Percentiles rank a stretch among this genome's conserved stretches.
These are phyloP conservation scores for Tetrahymena elliotti DNA, from an alignment of 73 alveolate genomes.

Conservation along the genomic window DNA sequence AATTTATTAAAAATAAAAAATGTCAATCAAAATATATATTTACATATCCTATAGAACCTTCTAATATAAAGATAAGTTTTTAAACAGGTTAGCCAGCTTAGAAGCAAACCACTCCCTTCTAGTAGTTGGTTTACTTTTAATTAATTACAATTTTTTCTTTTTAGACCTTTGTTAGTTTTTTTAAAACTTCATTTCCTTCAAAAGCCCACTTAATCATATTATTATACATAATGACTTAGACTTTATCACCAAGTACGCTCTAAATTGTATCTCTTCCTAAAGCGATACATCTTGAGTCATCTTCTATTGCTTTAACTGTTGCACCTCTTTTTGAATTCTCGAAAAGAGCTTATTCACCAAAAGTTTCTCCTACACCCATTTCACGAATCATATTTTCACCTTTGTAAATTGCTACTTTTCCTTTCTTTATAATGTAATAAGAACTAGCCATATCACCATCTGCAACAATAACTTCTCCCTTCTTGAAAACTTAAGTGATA, in stretches of 20 bases:
- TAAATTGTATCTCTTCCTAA: conserved; percentile 40
- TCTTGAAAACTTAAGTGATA: conserved; percentile 20
- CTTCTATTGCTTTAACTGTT: conserved; percentile 36
- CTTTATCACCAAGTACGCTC: conserved; percentile 43
- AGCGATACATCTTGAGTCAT: conserved; percentile 35
- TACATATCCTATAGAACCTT: conserved; percentile 13
- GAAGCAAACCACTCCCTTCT: not conserved
- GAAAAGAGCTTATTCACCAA: conserved; percentile 51
- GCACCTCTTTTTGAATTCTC: conserved; percentile 47
- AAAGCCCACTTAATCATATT: conserved; percentile 43
- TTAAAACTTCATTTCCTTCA: conserved; percentile 13
- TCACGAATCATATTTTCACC: conserved; percentile 44
- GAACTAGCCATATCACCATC: conserved; percentile 51
- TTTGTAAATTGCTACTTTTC: conserved; percentile 21
- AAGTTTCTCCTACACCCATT: conserved; percentile 45
- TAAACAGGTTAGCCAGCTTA: not conserved
- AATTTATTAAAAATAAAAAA: not conserved
- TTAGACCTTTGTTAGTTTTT: conserved; percentile 34
- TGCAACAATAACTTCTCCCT: conserved; percentile 32
- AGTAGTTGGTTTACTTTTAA: conserved; percentile 13
- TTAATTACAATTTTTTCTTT: conserved; percentile 22
- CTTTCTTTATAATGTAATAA: conserved; percentile 36
- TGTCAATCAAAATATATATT: not conserved
- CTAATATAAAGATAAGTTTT: conserved; percentile 16
- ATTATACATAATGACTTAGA: conserved; percentile 38